phyloP scores from a whole-genome alignment of 441 rosid genomes.

The Arabidopsis hybrid region DNA sequence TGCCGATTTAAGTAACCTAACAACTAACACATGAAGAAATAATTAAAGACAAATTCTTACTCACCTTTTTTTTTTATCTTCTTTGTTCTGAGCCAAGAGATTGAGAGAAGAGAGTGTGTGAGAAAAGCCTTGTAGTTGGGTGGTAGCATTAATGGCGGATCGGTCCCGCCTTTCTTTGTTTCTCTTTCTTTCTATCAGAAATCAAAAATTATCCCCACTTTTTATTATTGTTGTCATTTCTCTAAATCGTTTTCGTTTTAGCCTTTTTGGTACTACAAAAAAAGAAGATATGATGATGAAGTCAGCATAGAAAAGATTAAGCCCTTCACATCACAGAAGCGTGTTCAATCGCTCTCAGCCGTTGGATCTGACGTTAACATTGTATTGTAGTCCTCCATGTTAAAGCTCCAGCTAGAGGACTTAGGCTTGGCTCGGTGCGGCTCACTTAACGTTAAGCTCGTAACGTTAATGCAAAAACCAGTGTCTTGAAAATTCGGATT shows the following conservation, averaged over 20 bases:
- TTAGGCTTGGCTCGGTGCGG: slow-evolving; percentile 2
- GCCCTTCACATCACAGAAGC: slow-evolving; percentile 1
- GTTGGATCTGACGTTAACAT: slow-evolving; percentile 43
- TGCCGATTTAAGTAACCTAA: slow-evolving; percentile 10
- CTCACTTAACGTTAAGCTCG: neutral
- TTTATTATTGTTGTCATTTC: slow-evolving; percentile 19
- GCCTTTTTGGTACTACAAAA: slow-evolving; percentile 26
- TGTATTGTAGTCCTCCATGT: slow-evolving; percentile 1
- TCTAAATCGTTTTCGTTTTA: slow-evolving; percentile 7
- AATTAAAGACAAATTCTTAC: slow-evolving; percentile 7
- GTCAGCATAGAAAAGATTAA: slow-evolving; percentile 26
- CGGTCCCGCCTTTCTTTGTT: slow-evolving; percentile 41
- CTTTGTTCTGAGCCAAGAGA: slow-evolving; percentile 22
- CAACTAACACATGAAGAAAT: slow-evolving; percentile 30
- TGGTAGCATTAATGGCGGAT: slow-evolving; percentile 59
- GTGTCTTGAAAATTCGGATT: too few relatives aligned
- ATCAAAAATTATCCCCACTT: neutral
- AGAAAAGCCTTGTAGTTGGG: slow-evolving; percentile 34
- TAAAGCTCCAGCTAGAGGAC: neutral
- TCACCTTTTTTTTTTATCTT: slow-evolving; percentile 6
- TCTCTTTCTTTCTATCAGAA: neutral
- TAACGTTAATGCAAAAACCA: too few relatives aligned
- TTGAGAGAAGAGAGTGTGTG: slow-evolving; percentile 33
- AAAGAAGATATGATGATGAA: slow-evolving; percentile 16
- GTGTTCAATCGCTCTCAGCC: slow-evolving; percentile 43